Conservation (phyloP, 1,284 basidiomycete genomes). For the Cryptococcus neoformans region DNA sequence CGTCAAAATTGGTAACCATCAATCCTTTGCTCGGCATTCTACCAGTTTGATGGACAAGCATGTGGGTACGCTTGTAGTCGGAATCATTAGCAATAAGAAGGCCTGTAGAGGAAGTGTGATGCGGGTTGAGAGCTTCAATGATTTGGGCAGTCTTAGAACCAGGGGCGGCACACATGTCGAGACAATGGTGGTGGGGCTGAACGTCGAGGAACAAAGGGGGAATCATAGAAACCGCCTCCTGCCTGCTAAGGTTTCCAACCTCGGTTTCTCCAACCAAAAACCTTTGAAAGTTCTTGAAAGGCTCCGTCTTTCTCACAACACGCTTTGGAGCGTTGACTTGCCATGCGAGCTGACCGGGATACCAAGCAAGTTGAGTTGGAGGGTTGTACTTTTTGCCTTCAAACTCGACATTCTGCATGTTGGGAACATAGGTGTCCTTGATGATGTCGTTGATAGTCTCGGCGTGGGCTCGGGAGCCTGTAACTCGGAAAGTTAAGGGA, state of each 20-base stretch:
- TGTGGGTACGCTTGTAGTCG: constrained; percentile 90
- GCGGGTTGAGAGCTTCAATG: constrained; percentile 50
- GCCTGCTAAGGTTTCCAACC: constrained; percentile 92
- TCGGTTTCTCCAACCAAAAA: constrained; percentile 99
- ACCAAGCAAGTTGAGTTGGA: constrained; percentile 87
- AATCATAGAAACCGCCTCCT: constrained; percentile 98
- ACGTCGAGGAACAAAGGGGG: constrained; percentile 94
- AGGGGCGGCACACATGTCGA: constrained; percentile 99
- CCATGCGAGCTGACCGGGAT: constrained; percentile 92
- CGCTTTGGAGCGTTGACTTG: constrained; percentile 91
- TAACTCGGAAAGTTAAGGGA: constrained; percentile 93
- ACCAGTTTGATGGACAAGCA: constrained; percentile 97
- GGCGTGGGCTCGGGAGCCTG: constrained; percentile 75
- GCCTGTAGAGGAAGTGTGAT: constrained; percentile 42
- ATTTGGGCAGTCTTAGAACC: constrained; percentile 71
- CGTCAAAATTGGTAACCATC: constrained; percentile 95
- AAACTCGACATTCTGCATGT: constrained; percentile 68
- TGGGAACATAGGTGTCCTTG: constrained; percentile 72
- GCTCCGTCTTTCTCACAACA: constrained; percentile 81
- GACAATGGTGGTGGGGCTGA: constrained; percentile 82
- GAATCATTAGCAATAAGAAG: constrained; percentile 51
- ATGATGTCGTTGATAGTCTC: constrained; percentile 69
- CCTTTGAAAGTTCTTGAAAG: constrained; percentile 94
- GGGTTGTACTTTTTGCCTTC: constrained; percentile 65
- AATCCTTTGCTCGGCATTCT: constrained; percentile 88